Base-by-base conservation (phyloP, 805 yeast species). In the Grigorovia jiainica region DNA sequence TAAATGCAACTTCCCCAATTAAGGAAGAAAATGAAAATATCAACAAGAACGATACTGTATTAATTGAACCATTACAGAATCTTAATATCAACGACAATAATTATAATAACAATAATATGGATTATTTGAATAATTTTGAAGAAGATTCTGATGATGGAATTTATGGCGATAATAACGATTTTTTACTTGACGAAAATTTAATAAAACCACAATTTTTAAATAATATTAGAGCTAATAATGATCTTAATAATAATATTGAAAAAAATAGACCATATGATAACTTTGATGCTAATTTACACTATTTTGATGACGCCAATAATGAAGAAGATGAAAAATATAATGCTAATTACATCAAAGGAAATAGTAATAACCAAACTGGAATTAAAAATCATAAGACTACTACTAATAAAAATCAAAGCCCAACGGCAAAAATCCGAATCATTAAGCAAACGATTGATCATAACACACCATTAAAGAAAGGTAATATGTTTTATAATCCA, bases 371-470 rank as follows among this genome's bases (percentile, higher is more conserved):
- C n/a, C n/a, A n/a, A n/a, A n/a, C n/a, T n/a, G n/a, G n/a, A n/a
- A n/a, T n/a, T n/a, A n/a, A n/a, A n/a, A n/a, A n/a, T n/a, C n/a
- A n/a, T n/a, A n/a, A n/a, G n/a, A n/a, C n/a, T n/a, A n/a, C n/a
- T 27, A 10, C 5, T 27, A 7, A 27, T 4, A 27, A 27, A 15
- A 27, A 27, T 27, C 31, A 27, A 6, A 40, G 42, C 16, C 42
- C 42, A 6, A 18, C 47, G 3, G 52, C 52, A 13, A 47, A 52
- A 36, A 55, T 56, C n/a, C 50, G 51, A 43, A 57, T 57, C 7
- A 57, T 60, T 19, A 60, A 58, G 41, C 63, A 60, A 48, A 60
- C 57, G 30, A 58, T 60, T 10, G 65, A 58, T 39, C 52, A 51
- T 24, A 57, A 60, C 41, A 58, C 63, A 6, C 63, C 3, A 47